phyloP scores from a whole-genome alignment of 257 asterid genomes.

The Pogostemon cablin region DNA sequence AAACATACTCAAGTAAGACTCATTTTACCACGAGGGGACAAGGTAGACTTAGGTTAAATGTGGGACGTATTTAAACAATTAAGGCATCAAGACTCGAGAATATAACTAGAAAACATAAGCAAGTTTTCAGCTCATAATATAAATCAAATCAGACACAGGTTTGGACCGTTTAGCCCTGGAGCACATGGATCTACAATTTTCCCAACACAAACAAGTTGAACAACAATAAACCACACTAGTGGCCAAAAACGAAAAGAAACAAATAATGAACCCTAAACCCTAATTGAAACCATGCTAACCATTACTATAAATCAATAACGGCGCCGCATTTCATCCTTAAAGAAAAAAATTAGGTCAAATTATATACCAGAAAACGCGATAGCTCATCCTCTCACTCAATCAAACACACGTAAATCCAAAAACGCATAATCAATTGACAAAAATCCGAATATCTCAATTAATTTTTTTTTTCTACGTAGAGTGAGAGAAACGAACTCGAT shows the following conservation, averaged over 20 bases:
- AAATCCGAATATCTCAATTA: not conserved
- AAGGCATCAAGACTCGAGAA: not conserved
- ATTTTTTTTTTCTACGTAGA: not conserved
- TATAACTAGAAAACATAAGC: not conserved
- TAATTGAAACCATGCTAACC: too few relatives aligned
- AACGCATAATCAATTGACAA: not conserved
- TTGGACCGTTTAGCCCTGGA: not conserved
- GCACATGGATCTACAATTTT: not conserved
- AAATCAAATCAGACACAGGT: not conserved
- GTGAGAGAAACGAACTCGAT: slow-evolving; percentile 43
- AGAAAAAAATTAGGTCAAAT: not conserved
- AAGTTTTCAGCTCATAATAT: not conserved
- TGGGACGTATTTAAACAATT: not conserved
- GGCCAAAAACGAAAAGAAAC: not conserved
- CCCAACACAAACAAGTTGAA: not conserved
- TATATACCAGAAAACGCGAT: not conserved
- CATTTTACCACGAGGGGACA: not conserved
- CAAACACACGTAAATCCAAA: slow-evolving; percentile 1
- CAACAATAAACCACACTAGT: slow-evolving; percentile 2
- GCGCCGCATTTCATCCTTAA: too few relatives aligned
- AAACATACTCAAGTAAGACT: not conserved
- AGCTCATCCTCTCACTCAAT: slow-evolving; percentile 6
- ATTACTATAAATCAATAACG: too few relatives aligned
- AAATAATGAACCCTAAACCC: slow-evolving; percentile 9
- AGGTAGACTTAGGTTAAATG: not conserved